Evolutionary conservation across 225 moss, liverwort and hornwort genomes (phyloP).

Genomic region (Antitrichia curtipendula): DNA sequence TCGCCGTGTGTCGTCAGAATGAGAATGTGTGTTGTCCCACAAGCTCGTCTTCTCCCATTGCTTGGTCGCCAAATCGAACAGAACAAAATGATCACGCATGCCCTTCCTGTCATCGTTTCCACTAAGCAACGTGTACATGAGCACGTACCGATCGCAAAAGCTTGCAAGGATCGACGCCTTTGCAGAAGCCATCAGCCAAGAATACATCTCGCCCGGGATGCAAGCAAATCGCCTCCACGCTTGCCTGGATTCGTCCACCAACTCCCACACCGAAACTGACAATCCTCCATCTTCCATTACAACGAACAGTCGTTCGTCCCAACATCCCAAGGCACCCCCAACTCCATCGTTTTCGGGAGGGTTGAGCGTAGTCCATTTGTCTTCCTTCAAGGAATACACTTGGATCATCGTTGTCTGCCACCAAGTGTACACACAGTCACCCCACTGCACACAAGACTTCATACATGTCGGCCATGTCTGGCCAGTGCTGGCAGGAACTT

Average conservation of each 20-base stretch:
- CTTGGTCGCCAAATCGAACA: background rate
- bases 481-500: background rate
- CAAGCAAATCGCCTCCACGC: background rate
- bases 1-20: no score
- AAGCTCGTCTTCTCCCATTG: background rate
- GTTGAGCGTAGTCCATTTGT: background rate
- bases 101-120: no score
- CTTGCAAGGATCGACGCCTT: background rate
- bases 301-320: background rate
- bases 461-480: background rate
- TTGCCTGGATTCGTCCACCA: background rate
- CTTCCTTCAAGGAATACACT: background rate
- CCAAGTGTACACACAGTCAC: background rate
- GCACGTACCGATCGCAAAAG: background rate
- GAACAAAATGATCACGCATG: background rate
- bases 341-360: background rate
- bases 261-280: background rate
- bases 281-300: background rate
- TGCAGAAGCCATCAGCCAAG: background rate
- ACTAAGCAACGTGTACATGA: background rate
- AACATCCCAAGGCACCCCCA: background rate
- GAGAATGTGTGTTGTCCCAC: no score
- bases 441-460: background rate
- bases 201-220: background rate
- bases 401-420: background rate